Conservation (phyloP, 2,329 filamentous ascomycete genomes). For the Colletotrichum chrysophilum region DNA sequence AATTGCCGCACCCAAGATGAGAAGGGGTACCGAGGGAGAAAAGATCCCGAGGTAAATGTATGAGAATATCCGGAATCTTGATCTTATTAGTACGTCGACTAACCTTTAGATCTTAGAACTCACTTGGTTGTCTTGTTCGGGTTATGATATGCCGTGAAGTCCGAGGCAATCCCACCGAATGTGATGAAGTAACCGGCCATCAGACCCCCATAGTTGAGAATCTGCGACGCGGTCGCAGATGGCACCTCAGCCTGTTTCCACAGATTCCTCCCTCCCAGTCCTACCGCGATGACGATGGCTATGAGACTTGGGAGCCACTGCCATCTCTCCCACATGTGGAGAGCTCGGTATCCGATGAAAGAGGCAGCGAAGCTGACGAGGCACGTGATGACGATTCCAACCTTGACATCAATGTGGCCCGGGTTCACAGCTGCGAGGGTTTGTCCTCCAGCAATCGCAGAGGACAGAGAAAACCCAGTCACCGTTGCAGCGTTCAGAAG, state of each 20-base stretch:
- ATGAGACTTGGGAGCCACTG: slow-evolving; percentile 62
- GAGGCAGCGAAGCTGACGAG: slow-evolving; percentile 58
- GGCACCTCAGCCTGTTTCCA: slow-evolving; percentile 46
- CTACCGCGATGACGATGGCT: slow-evolving; percentile 55
- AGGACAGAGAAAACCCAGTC: slow-evolving; percentile 62
- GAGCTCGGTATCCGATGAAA: slow-evolving; percentile 57
- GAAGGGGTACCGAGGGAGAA: slow-evolving; percentile 30
- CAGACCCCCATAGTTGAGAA: slow-evolving; percentile 50
- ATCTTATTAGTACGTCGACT: not conserved
- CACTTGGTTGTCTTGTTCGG: slow-evolving; percentile 44
- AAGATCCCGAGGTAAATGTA: slow-evolving; percentile 59
- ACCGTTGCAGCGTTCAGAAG: slow-evolving; percentile 62
- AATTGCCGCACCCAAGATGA: slow-evolving; percentile 45
- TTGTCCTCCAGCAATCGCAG: slow-evolving; percentile 61
- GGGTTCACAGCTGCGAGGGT: slow-evolving; percentile 53
- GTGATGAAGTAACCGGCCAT: slow-evolving; percentile 60
- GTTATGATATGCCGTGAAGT: slow-evolving; percentile 62
- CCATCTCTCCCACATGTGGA: slow-evolving; percentile 62
- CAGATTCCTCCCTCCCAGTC: slow-evolving; percentile 57
- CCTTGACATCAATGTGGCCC: slow-evolving; percentile 50
- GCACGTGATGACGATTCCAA: slow-evolving; percentile 63
- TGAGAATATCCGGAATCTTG: slow-evolving; percentile 43
- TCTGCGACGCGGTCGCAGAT: slow-evolving; percentile 38
- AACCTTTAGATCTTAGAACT: slow-evolving; percentile 12
- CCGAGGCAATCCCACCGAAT: slow-evolving; percentile 60